Evolutionary conservation across 2,329 filamentous ascomycete species (phyloP).

Genomic region (Penicillium italicum): DNA sequence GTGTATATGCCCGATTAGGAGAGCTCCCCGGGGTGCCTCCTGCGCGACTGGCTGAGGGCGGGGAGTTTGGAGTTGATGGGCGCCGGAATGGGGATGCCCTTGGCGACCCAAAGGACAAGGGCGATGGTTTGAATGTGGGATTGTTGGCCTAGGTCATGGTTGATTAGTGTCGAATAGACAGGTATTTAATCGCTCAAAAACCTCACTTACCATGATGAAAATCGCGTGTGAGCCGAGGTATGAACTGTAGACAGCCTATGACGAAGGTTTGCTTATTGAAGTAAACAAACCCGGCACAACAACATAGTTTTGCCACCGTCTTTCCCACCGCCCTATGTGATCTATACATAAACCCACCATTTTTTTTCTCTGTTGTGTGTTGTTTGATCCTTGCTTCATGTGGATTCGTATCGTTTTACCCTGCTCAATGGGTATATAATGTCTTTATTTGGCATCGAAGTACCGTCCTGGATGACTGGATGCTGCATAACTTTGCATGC

Average conservation of each 20-base stretch:
- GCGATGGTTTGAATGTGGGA: slow-evolving; percentile 67
- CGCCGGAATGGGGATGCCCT: slow-evolving; percentile 67
- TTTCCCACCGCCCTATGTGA: background rate
- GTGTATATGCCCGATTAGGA: slow-evolving; percentile 41
- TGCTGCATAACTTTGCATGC: background rate
- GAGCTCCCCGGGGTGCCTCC: slow-evolving; percentile 49
- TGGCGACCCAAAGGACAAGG: slow-evolving; percentile 66
- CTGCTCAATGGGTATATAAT: too few species aligned
- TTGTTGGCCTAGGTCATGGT: slow-evolving; percentile 43
- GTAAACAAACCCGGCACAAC: slow-evolving; percentile 16
- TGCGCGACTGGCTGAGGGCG: slow-evolving; percentile 50
- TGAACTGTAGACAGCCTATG: slow-evolving; percentile 6
- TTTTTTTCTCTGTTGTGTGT: background rate
- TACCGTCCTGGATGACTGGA: background rate
- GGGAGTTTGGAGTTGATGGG: slow-evolving; percentile 60
- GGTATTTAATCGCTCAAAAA: background rate
- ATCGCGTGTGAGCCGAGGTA: background rate
- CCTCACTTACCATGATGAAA: slow-evolving; percentile 2
- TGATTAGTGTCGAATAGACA: background rate
- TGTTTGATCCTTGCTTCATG: background rate
- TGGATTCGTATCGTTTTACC: background rate
- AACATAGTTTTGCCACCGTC: slow-evolving; percentile 2
- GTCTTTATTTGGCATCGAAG: background rate
- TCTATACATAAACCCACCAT: background rate
- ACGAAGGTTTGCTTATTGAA: slow-evolving; percentile 5